Evolutionary conservation across 768 basidiomycete species (phyloP), one percentile per base, ranked within the genome.

Genomic region (Rhodotorula taiwanensis): DNA sequence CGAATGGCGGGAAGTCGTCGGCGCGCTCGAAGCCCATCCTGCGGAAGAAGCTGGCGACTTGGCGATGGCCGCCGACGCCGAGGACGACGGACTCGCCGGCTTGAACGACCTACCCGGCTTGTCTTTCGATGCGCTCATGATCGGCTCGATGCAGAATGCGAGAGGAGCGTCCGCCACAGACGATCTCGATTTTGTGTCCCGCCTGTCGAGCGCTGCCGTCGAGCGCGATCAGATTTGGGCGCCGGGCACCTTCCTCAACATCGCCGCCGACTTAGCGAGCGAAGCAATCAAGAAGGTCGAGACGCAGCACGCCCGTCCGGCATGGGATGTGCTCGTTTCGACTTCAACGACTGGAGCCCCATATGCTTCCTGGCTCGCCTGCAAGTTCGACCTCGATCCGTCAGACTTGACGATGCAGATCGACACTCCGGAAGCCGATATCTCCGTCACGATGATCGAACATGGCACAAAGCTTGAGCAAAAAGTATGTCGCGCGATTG

Each of bases 191-290:
- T 34, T 39, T 16, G 31, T 41, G 57, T 21, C 73, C 6, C 33
- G 34, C 1, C 18, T 52, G 11, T n/a, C 15, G 5, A 13, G 88
- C 87, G 89, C 87, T 69, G 82, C 85, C 61, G 81, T 82, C 75
- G 84, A 86, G 62, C 83, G 87, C 62, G 81, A 83, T 66, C 80
- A 80, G 18, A 82, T 87, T 43, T 90, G 88, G 88, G 82, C 85
- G 0, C 80, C 79, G 52, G 85, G 85, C 20, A 83, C 88, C 0
- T 88, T 89, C 77, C 78, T 87, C 11, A 73, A 79, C 53, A 74
- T 76, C 62, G 75, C 83, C 53, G 77, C 78, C 55, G 73, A 72
- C 47, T 78, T 77, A 49, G 71, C 83, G 7, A 48, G 55, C 16
- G 1, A 25, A 6, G 34, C 54, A 3, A 27, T 58, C 21, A 23